These are phyloP conservation scores for Nicotiana paniculata DNA, from an alignment of 257 asterid species.

Conservation along the genomic window DNA sequence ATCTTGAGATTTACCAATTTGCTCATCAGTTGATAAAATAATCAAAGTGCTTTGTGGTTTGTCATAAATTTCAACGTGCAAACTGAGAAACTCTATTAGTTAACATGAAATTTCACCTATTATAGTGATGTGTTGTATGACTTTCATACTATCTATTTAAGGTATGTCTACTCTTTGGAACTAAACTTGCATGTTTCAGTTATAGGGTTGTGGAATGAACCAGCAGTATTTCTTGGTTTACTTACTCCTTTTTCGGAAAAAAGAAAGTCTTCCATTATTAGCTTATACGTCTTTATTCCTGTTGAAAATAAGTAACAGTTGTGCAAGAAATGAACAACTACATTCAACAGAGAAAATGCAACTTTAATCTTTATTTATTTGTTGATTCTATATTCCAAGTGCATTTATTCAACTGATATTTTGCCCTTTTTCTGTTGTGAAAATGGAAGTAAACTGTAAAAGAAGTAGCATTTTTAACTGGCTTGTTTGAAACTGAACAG, in stretches of 20 bases:
- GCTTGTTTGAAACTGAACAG: not conserved
- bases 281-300: not conserved
- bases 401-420: not conserved
- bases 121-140: not conserved
- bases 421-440: not conserved
- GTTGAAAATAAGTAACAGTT: not conserved
- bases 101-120: not conserved
- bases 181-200: too few relatives aligned
- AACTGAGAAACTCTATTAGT: not conserved
- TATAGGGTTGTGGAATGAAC: not conserved
- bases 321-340: not conserved
- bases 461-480: not conserved
- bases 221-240: not conserved
- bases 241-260: not conserved
- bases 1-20: not conserved
- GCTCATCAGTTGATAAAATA: not conserved
- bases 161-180: too few relatives aligned
- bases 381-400: not conserved
- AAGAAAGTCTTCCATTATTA: not conserved
- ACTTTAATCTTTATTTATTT: not conserved
- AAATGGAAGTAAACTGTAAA: not conserved
- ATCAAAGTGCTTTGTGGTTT: not conserved
- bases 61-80: not conserved
- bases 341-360: not conserved
- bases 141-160: too few relatives aligned